These are phyloP conservation scores for Capsicum rhomboideum DNA, from an alignment of 257 asterid genomes.

Conservation along the genomic window DNA sequence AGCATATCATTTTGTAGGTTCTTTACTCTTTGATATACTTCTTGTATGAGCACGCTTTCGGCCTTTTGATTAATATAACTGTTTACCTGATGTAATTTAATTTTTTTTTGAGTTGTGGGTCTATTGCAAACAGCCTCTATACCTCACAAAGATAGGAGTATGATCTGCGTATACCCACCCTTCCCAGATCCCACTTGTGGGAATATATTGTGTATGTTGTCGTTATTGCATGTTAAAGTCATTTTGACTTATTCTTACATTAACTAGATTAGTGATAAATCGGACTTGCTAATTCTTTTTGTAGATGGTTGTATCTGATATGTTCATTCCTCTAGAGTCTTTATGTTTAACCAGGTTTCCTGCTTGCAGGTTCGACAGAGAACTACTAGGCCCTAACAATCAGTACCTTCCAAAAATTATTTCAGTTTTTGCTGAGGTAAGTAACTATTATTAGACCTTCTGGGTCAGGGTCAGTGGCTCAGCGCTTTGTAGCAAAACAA, in stretches of 20 bases:
- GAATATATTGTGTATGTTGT: no score
- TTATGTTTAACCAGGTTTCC: not conserved
- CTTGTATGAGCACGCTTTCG: no score
- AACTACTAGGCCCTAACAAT: constrained; percentile 4
- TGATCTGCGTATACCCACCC: no score
- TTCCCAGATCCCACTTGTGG: no score
- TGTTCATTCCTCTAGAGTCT: not conserved
- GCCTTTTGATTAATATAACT: no score
- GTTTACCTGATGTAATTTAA: no score
- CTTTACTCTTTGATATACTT: no score
- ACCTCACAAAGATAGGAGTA: no score
- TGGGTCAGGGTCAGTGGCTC: not conserved
- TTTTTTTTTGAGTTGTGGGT: no score
- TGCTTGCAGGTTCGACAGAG: not conserved
- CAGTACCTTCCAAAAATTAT: not conserved
- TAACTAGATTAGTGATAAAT: no score
- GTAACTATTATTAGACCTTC: not conserved
- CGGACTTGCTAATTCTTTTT: not conserved
- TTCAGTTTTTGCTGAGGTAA: not conserved
- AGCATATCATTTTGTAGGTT: no score
- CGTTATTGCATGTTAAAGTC: not conserved
- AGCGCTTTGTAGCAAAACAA: not conserved
- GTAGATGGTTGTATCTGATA: not conserved
- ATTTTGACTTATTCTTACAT: not conserved
- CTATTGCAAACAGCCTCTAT: no score